Percentiles rank a stretch among this genome's conserved stretches.
These are phyloP conservation scores for Amorphotheca resinae DNA, from an alignment of 495 filamentous ascomycete genomes.

Conservation along the genomic window DNA sequence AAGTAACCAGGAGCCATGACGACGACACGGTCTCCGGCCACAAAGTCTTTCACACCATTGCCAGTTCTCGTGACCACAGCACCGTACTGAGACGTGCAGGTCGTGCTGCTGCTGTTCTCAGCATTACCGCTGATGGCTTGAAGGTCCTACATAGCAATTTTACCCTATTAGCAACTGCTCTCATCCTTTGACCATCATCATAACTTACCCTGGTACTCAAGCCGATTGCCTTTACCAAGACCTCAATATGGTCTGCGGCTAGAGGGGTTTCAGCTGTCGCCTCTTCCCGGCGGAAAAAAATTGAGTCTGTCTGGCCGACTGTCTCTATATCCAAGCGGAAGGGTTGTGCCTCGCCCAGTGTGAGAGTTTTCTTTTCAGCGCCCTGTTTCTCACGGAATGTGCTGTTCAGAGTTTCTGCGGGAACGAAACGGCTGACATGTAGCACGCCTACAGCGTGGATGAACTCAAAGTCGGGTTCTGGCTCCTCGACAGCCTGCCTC, in stretches of 20 bases:
- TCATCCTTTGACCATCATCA: too few relatives aligned
- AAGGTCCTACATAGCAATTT: constrained; percentile 11
- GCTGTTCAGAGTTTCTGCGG: constrained; percentile 20
- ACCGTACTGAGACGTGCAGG: constrained; percentile 7
- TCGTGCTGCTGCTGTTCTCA: constrained; percentile 6
- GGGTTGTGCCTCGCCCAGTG: not conserved
- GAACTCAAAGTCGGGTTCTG: constrained; percentile 1
- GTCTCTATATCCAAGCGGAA: not conserved
- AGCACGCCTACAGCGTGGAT: constrained; percentile 15
- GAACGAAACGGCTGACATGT: constrained; percentile 23
- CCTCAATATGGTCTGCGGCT: constrained; percentile 10
- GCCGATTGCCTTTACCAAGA: constrained; percentile 16
- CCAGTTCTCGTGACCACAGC: constrained; percentile 9
- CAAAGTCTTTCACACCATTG: not conserved
- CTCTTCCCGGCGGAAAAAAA: not conserved
- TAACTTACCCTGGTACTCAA: constrained; percentile 8
- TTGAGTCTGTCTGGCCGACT: not conserved
- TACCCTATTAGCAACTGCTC: too few relatives aligned
- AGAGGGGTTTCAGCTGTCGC: not conserved
- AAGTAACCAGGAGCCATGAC: constrained; percentile 27
- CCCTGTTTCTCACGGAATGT: constrained; percentile 16
- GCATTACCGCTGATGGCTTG: constrained; percentile 9
- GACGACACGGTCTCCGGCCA: constrained; percentile 29
- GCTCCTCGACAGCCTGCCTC: not conserved
- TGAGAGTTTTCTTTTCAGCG: not conserved